Evolutionary conservation across 1,284 basidiomycete species (phyloP).

Genomic region (Cutaneotrichosporon curvatum): DNA sequence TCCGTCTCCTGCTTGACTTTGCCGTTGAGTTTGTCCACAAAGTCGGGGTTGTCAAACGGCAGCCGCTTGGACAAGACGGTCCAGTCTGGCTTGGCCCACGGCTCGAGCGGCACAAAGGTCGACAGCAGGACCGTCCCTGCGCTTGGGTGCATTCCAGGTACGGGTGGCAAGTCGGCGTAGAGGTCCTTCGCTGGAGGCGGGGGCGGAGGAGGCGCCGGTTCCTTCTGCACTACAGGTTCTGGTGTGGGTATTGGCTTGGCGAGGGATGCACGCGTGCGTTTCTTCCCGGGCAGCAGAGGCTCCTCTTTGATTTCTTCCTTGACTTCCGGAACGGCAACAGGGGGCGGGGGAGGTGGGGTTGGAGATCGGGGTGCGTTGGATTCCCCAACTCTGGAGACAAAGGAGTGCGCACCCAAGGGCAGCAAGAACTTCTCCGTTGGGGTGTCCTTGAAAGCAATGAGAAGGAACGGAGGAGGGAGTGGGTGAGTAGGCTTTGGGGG

Average conservation of each 20-base stretch:
- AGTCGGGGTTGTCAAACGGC: constrained; percentile 31
- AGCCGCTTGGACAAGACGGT: constrained; percentile 19
- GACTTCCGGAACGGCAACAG: background rate
- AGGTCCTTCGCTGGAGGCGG: constrained; percentile 9
- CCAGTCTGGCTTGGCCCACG: constrained; percentile 34
- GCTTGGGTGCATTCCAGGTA: constrained; percentile 25
- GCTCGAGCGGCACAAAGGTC: constrained; percentile 24
- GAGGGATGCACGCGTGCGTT: constrained; percentile 14
- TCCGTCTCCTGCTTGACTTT: background rate
- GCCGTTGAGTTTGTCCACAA: constrained; percentile 14
- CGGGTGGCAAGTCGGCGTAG: constrained; percentile 14
- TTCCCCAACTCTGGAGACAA: constrained; percentile 35
- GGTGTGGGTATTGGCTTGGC: constrained; percentile 6
- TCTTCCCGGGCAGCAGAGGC: constrained; percentile 4
- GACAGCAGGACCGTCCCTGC: constrained; percentile 35
- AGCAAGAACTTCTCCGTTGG: constrained; percentile 40
- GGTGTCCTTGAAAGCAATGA: constrained; percentile 38
- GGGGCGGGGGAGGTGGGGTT: background rate
- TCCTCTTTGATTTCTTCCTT: background rate
- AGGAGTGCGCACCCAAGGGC: constrained; percentile 32
- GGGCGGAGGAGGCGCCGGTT: constrained; percentile 7
- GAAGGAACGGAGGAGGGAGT: constrained; percentile 37
- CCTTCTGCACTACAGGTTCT: constrained; percentile 1
- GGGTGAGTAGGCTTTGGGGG: constrained; percentile 20
- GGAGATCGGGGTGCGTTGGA: constrained; percentile 19